These are phyloP conservation scores for Leucocoprinus sp. DNA, from an alignment of 768 basidiomycete species.

Conservation along the genomic window DNA sequence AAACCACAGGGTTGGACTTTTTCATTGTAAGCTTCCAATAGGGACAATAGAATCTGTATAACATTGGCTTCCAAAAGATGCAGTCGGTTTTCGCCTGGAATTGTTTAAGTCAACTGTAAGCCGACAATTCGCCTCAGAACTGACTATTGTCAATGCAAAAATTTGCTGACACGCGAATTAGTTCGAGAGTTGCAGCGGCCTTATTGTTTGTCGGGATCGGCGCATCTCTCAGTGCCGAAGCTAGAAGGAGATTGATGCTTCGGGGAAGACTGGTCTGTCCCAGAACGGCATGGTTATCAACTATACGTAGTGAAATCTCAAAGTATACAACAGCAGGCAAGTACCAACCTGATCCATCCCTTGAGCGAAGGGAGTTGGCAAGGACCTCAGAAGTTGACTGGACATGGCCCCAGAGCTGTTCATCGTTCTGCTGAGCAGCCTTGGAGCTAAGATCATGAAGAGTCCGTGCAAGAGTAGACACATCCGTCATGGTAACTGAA, in stretches of 20 bases:
- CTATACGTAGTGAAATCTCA: slow-evolving; percentile 25
- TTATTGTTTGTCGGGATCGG: slow-evolving; percentile 36
- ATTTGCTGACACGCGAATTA: slow-evolving; percentile 76
- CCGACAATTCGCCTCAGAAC: slow-evolving; percentile 15
- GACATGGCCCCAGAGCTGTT: slow-evolving; percentile 42
- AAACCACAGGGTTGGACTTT: slow-evolving; percentile 26
- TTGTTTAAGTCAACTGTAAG: slow-evolving; percentile 1
- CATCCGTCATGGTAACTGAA: slow-evolving; percentile 19
- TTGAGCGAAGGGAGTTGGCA: slow-evolving; percentile 54
- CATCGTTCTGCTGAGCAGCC: slow-evolving; percentile 22
- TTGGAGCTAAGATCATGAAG: slow-evolving; percentile 27
- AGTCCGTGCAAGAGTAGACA: slow-evolving; percentile 25
- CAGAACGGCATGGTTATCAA: slow-evolving; percentile 63
- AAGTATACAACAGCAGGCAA: background rate
- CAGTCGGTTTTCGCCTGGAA: slow-evolving; percentile 66
- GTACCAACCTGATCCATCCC: slow-evolving; percentile 38
- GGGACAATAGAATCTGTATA: slow-evolving; percentile 54
- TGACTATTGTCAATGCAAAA: slow-evolving; percentile 77
- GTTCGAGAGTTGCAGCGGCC: slow-evolving; percentile 49
- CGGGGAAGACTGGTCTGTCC: slow-evolving; percentile 60
- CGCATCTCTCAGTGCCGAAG: slow-evolving; percentile 42
- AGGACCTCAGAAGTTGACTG: slow-evolving; percentile 45
- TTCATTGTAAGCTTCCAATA: slow-evolving; percentile 65
- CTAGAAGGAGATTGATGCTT: slow-evolving; percentile 53
- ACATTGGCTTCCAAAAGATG: slow-evolving; percentile 63